These are phyloP conservation scores for Populus hybrid DNA, from an alignment of 441 rosid genomes.

Conservation along the genomic window DNA sequence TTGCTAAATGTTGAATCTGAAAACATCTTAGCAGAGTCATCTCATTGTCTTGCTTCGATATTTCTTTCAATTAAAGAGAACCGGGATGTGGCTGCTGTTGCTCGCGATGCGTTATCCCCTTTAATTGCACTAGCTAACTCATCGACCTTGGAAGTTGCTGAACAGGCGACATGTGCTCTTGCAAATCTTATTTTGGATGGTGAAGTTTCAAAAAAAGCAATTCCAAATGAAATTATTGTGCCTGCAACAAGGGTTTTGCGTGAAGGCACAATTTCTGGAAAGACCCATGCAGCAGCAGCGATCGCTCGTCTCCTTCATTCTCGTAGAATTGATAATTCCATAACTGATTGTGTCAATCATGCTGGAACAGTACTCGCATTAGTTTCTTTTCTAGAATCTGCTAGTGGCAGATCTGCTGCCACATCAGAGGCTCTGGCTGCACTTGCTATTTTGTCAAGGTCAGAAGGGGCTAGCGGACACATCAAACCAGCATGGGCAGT, in stretches of 20 bases:
- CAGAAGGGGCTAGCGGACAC: constrained; percentile 52
- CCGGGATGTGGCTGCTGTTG: constrained; percentile 87
- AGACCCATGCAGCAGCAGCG: constrained; percentile 97
- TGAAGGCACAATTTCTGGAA: constrained; percentile 92
- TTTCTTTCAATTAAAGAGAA: constrained; percentile 93
- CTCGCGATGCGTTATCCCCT: constrained; percentile 77
- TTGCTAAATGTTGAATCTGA: constrained; percentile 80
- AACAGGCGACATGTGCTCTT: constrained; percentile 93
- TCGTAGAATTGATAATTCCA: constrained; percentile 57
- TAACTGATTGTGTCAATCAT: constrained; percentile 89
- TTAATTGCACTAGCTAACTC: constrained; percentile 76
- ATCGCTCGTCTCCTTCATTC: constrained; percentile 85
- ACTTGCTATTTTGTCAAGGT: constrained; percentile 87
- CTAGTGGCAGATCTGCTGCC: constrained; percentile 63
- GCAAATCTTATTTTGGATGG: constrained; percentile 94
- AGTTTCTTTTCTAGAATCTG: constrained; percentile 89
- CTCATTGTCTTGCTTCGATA: constrained; percentile 83
- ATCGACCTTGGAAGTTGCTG: constrained; percentile 79
- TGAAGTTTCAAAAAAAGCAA: constrained; percentile 77
- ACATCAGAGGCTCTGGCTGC: constrained; percentile 89
- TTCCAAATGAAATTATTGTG: constrained; percentile 78
- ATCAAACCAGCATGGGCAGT: constrained; percentile 95
- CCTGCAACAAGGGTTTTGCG: constrained; percentile 90
- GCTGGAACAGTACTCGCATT: constrained; percentile 94
- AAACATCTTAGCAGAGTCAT: constrained; percentile 72